Percentiles rank a stretch among this genome's conserved stretches.
Evolutionary conservation across 352 stramenopile genomes (phyloP).

Genomic region (Thraustochytrium sp.): DNA sequence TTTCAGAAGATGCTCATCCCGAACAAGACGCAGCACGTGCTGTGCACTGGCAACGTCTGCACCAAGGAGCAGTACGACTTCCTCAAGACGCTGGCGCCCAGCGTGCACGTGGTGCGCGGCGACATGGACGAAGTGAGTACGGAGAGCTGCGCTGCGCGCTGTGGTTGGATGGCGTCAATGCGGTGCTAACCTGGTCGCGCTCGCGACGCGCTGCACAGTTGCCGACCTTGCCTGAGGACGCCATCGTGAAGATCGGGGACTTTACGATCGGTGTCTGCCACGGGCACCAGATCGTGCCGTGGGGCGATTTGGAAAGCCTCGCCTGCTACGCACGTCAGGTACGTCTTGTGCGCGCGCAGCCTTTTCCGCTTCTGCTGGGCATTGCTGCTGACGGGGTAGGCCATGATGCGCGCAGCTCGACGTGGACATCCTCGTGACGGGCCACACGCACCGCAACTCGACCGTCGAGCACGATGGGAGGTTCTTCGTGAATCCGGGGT

Average conservation of each 20-base stretch:
- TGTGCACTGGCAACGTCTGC: conserved; percentile 95
- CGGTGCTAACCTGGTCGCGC: not conserved
- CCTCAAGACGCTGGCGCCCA: conserved; percentile 85
- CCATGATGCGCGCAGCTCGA: conserved; percentile 71
- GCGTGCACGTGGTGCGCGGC: conserved; percentile 89
- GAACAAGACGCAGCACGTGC: conserved; percentile 96
- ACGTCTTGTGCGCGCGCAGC: not conserved
- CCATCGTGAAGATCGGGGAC: conserved; percentile 88
- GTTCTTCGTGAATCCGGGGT: conserved; percentile 92
- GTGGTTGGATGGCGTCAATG: not conserved
- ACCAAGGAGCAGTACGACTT: conserved; percentile 90
- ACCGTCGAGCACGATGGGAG: conserved; percentile 85
- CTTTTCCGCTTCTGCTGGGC: not conserved
- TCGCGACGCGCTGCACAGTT: conserved; percentile 52
- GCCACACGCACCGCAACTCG: conserved; percentile 86
- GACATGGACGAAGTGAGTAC: conserved; percentile 82
- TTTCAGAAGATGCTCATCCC: conserved; percentile 91
- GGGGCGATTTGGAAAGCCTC: conserved; percentile 44
- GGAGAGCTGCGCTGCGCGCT: not conserved
- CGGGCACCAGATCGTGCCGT: conserved; percentile 84
- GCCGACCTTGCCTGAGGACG: conserved; percentile 81
- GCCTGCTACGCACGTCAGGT: not conserved
- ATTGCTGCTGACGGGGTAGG: not conserved
- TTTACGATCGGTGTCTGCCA: conserved; percentile 95
- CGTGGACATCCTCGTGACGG: conserved; percentile 93